These are phyloP conservation scores for Chloris gayana DNA, from an alignment of 176 grass and related monocot species.

Conservation along the genomic window DNA sequence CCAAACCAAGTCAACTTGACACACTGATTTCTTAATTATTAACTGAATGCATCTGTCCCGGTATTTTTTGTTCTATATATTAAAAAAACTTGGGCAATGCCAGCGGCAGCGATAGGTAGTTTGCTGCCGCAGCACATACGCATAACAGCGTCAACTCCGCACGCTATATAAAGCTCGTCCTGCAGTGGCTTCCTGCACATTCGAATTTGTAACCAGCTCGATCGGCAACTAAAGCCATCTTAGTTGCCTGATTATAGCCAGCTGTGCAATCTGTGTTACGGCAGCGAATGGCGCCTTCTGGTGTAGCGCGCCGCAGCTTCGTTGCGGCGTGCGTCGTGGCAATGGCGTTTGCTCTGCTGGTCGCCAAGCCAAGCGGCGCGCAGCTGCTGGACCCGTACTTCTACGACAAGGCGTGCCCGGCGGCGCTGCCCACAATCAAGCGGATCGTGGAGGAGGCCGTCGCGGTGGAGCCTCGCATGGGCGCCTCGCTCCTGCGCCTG, in stretches of 20 bases:
- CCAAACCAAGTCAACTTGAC: constrained; percentile 16
- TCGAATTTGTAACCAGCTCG: neutral
- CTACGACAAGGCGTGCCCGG: constrained; percentile 67
- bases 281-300: neutral
- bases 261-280: neutral
- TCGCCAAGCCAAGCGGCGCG: constrained; percentile 17
- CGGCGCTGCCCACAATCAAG: constrained; percentile 61
- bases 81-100: neutral
- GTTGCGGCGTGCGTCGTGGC: constrained; percentile 9
- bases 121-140: neutral
- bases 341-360: constrained; percentile 37
- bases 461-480: constrained; percentile 65
- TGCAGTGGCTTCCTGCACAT: neutral
- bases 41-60: neutral
- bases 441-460: constrained; percentile 52
- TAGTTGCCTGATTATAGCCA: neutral
- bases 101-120: neutral
- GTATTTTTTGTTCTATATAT: neutral
- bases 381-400: constrained; percentile 64
- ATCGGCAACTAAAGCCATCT: neutral
- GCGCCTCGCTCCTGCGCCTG: constrained; percentile 76
- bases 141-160: neutral
- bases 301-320: neutral
- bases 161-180: constrained; percentile 42
- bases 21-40: neutral